Evolutionary conservation across 2,329 filamentous ascomycete genomes (phyloP).

Genomic region (Phialocephala sp.): DNA sequence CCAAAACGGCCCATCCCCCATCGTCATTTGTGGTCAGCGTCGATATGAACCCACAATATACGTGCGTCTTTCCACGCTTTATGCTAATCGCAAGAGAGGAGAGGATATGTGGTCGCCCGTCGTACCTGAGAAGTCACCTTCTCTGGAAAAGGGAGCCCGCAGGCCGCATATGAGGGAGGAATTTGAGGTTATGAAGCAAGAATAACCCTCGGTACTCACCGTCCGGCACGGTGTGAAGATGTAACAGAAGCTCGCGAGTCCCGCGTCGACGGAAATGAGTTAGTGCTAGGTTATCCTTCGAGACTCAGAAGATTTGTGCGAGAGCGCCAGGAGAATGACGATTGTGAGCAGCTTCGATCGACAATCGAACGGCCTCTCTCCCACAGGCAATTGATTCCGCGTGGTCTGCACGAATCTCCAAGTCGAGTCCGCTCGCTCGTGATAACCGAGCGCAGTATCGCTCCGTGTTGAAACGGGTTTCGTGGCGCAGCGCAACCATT

Average conservation of each 20-base stretch:
- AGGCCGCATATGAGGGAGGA: not conserved
- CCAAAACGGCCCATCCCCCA: slow-evolving; percentile 10
- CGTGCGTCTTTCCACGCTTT: not conserved
- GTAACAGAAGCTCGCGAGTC: slow-evolving; percentile 8
- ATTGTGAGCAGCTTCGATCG: not conserved
- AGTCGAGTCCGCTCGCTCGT: not conserved
- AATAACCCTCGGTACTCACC: not conserved
- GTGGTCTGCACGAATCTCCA: not conserved
- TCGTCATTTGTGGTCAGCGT: slow-evolving; percentile 10
- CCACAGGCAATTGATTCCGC: not conserved
- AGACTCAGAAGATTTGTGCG: not conserved
- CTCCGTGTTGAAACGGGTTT: not conserved
- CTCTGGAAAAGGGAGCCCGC: not conserved
- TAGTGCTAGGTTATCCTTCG: not conserved
- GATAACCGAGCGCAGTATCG: not conserved
- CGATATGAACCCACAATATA: slow-evolving; percentile 5
- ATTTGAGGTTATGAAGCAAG: not conserved
- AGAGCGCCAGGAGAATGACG: not conserved
- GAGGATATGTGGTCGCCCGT: not conserved
- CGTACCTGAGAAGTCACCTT: slow-evolving; percentile 1
- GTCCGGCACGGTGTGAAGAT: not conserved
- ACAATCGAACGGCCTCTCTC: not conserved
- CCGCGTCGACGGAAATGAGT: slow-evolving; percentile 3
- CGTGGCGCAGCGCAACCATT: not conserved
- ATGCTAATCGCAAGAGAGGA: slow-evolving; percentile 1